These are phyloP conservation scores for Candida andamanensis DNA, from an alignment of 805 yeast species.

Conservation along the genomic window DNA sequence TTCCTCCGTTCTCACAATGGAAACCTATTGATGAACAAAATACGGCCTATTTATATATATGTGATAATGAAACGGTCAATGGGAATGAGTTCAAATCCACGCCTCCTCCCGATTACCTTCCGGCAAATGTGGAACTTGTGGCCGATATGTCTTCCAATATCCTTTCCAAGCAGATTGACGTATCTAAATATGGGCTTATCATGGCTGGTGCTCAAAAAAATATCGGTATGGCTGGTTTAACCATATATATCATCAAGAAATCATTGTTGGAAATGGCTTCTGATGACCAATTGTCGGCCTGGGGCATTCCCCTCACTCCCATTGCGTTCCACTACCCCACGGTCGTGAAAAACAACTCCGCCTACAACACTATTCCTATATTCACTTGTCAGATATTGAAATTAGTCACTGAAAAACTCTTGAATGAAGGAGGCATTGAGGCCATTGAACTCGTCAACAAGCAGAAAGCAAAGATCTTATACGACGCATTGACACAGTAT, in stretches of 20 bases:
- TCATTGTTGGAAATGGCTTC: slow-evolving; percentile 62
- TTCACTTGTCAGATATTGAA: slow-evolving; percentile 85
- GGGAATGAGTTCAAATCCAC: slow-evolving; percentile 73
- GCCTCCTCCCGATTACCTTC: slow-evolving; percentile 53
- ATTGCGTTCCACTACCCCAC: slow-evolving; percentile 85
- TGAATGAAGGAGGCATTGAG: slow-evolving; percentile 67
- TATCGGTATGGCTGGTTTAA: slow-evolving; percentile 93
- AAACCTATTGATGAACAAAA: slow-evolving; percentile 48
- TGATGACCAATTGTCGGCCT: slow-evolving; percentile 52
- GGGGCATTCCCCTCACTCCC: slow-evolving; percentile 77
- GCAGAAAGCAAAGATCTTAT: slow-evolving; percentile 59
- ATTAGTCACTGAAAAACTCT: slow-evolving; percentile 62
- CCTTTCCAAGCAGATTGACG: slow-evolving; percentile 74
- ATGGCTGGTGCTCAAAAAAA: slow-evolving; percentile 99
- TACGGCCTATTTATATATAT: slow-evolving; percentile 80
- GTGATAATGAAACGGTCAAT: slow-evolving; percentile 96
- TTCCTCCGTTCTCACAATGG: slow-evolving; percentile 69
- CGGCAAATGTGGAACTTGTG: slow-evolving; percentile 70
- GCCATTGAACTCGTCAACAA: slow-evolving; percentile 54
- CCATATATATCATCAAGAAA: slow-evolving; percentile 86
- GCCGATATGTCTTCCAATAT: slow-evolving; percentile 95
- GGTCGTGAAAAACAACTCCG: slow-evolving; percentile 82
- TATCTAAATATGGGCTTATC: slow-evolving; percentile 78
- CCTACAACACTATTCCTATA: slow-evolving; percentile 94
- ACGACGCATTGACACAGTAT: slow-evolving; percentile 58